These are phyloP conservation scores for Plasmodium cynomolgi DNA, from an alignment of 169 alveolate genomes.

Conservation along the genomic window DNA sequence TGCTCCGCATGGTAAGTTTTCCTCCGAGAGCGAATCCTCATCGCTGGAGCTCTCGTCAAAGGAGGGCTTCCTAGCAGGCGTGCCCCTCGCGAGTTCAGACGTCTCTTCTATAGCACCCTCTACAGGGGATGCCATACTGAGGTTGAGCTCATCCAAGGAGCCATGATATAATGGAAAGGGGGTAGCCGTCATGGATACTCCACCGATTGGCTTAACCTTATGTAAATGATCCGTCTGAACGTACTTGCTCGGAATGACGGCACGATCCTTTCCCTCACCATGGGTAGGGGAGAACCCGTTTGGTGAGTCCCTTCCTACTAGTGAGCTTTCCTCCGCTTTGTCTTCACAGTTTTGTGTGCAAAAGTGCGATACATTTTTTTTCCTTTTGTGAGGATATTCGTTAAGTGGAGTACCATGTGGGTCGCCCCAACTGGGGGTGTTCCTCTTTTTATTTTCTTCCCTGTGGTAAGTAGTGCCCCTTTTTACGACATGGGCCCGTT, in stretches of 20 bases:
- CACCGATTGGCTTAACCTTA: background rate
- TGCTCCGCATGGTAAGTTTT: background rate
- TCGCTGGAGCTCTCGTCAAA: background rate
- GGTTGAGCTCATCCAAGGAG: background rate
- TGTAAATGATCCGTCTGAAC: background rate
- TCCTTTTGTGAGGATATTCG: background rate
- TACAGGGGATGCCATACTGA: background rate
- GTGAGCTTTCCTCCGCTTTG: background rate
- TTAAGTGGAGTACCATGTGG: background rate
- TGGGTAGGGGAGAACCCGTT: background rate
- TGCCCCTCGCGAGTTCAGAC: background rate
- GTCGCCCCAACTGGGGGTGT: background rate
- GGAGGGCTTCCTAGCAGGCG: background rate
- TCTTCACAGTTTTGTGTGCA: background rate
- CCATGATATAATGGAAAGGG: background rate
- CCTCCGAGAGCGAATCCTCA: background rate
- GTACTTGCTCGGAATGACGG: background rate
- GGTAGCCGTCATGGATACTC: background rate
- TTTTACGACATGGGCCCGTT: background rate
- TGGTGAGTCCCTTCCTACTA: background rate
- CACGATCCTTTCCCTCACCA: background rate
- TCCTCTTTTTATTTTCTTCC: slow-evolving; percentile 4
- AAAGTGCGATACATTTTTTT: background rate
- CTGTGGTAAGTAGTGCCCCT: background rate
- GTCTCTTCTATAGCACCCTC: background rate